Conservation (phyloP, 2,329 filamentous ascomycete genomes). For the Calonectria pseudoreteaudii region DNA sequence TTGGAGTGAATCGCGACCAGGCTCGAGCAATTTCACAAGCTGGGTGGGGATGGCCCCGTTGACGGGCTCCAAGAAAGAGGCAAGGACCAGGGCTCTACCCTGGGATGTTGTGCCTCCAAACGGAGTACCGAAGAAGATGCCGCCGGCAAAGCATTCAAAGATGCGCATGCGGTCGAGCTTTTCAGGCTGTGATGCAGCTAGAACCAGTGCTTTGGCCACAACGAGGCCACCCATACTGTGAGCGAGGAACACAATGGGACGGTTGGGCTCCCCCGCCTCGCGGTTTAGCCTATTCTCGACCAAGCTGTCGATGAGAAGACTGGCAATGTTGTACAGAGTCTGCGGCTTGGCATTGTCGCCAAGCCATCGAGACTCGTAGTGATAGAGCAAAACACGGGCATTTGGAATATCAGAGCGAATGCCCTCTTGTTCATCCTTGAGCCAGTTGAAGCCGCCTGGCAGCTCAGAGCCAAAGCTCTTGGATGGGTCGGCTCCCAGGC, state of each 20-base stretch:
- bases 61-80: slow-evolving; percentile 11
- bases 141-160: slow-evolving; percentile 19
- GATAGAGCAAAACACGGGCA: slow-evolving; percentile 16
- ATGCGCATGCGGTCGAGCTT: slow-evolving; percentile 23
- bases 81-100: slow-evolving; percentile 16
- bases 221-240: slow-evolving; percentile 23
- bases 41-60: slow-evolving; percentile 21
- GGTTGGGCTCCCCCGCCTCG: slow-evolving; percentile 9
- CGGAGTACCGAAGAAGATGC: slow-evolving; percentile 21
- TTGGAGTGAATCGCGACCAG: slow-evolving; percentile 14
- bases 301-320: slow-evolving; percentile 19
- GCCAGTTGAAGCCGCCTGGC: slow-evolving; percentile 24
- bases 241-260: slow-evolving; percentile 17
- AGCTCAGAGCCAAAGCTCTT: slow-evolving; percentile 21
- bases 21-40: slow-evolving; percentile 17
- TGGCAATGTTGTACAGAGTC: slow-evolving; percentile 20
- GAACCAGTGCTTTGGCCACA: slow-evolving; percentile 18
- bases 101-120: slow-evolving; percentile 19
- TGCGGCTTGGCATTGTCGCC: slow-evolving; percentile 19
- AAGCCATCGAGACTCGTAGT: slow-evolving; percentile 22
- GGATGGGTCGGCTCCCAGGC: slow-evolving; percentile 22
- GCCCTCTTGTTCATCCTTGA: slow-evolving; percentile 18
- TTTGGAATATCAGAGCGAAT: slow-evolving; percentile 19
- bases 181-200: slow-evolving; percentile 16
- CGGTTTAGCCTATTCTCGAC: slow-evolving; percentile 13